Evolutionary conservation across 257 asterid genomes (phyloP).

Genomic region (Jaltomata sinuosa): DNA sequence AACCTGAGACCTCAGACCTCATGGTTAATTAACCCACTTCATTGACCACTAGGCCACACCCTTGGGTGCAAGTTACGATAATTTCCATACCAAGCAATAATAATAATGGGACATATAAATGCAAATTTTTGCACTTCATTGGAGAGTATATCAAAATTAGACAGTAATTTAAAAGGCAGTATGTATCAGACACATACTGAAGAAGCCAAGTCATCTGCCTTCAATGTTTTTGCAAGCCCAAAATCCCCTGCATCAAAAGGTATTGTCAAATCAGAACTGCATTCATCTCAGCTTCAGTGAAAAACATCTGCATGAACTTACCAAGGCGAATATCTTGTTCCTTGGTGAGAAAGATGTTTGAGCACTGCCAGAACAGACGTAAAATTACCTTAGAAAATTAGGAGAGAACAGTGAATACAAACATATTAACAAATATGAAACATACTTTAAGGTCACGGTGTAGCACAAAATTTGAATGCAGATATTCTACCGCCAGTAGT

Average conservation of each 20-base stretch:
- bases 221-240: slow-evolving; percentile 97
- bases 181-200: slow-evolving; percentile 52
- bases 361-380: slow-evolving; percentile 56
- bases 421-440: background rate
- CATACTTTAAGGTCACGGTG: slow-evolving; percentile 95
- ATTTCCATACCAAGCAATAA: background rate
- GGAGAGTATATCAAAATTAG: background rate
- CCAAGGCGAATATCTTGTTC: slow-evolving; percentile 97
- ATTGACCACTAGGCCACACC: too few relatives aligned
- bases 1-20: too few relatives aligned
- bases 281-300: slow-evolving; percentile 2
- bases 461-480: slow-evolving; percentile 87
- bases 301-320: slow-evolving; percentile 21
- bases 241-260: slow-evolving; percentile 67
- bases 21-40: too few relatives aligned
- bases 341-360: slow-evolving; percentile 94
- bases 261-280: background rate
- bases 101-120: background rate
- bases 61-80: too few relatives aligned
- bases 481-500: slow-evolving; percentile 86
- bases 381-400: slow-evolving; percentile 11
- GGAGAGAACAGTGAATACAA: slow-evolving; percentile 3
- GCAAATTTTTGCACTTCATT: background rate
- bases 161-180: background rate
- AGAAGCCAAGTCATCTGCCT: slow-evolving; percentile 99